These are phyloP conservation scores for Diacronema lutheri DNA, from an alignment of 78 protist genomes.

Conservation along the genomic window DNA sequence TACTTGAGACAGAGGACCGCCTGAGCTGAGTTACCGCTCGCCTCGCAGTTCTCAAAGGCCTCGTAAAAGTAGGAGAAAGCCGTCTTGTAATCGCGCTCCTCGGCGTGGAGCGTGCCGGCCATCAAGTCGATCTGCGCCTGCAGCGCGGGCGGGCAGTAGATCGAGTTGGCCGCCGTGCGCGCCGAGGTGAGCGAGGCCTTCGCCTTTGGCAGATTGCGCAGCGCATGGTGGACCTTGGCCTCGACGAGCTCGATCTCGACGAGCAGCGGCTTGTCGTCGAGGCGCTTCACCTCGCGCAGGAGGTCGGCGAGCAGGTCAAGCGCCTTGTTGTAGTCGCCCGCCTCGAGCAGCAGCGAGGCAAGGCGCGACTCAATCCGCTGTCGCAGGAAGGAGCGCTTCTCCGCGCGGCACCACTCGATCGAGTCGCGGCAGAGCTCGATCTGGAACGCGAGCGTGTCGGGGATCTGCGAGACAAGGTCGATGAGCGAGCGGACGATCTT, in stretches of 20 bases:
- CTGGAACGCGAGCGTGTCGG: conserved; percentile 37
- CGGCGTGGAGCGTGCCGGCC: conserved; percentile 90
- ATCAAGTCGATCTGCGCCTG: conserved; percentile 88
- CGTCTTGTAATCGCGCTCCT: conserved; percentile 96
- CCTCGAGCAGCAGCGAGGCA: conserved; percentile 64
- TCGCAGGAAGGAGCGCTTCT: conserved; percentile 90
- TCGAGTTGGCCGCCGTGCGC: conserved; percentile 93
- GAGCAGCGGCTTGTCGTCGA: conserved; percentile 94
- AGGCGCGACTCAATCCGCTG: conserved; percentile 90
- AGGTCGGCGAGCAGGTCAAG: conserved; percentile 62
- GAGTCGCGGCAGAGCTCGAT: conserved; percentile 74
- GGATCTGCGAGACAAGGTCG: conserved; percentile 53
- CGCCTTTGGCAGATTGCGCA: conserved; percentile 75
- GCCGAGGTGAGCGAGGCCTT: conserved; percentile 85
- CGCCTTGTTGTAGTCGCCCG: conserved; percentile 65
- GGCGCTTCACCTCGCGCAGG: conserved; percentile 84
- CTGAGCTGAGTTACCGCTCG: background rate
- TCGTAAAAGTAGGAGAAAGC: conserved; percentile 96
- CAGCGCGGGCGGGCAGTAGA: conserved; percentile 92
- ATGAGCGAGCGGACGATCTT: conserved; percentile 74
- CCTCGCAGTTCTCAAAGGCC: conserved; percentile 85
- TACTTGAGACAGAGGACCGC: conserved; percentile 75
- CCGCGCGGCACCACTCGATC: conserved; percentile 86
- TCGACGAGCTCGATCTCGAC: conserved; percentile 88
- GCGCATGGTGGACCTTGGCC: conserved; percentile 71